Evolutionary conservation across 441 rosid species (phyloP).

Genomic region (Erodium texanum): DNA sequence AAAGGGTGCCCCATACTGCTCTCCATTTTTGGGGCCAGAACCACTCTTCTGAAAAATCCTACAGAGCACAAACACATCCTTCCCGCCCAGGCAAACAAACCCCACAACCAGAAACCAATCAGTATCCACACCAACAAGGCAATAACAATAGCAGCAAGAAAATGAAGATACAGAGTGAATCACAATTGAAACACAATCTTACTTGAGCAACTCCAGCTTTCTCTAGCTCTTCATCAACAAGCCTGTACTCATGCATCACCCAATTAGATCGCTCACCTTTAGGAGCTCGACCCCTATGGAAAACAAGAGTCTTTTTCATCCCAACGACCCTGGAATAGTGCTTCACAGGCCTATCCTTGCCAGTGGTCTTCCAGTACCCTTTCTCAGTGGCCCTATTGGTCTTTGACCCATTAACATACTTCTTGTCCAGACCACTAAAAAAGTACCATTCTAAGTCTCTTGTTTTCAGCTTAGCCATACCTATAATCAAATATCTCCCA

Average conservation of each 20-base stretch:
- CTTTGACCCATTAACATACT: slow-evolving; percentile 73
- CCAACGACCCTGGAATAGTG: slow-evolving; percentile 46
- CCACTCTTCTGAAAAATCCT: slow-evolving; percentile 95
- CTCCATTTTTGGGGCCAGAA: slow-evolving; percentile 94
- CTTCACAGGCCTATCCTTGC: slow-evolving; percentile 64
- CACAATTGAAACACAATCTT: slow-evolving; percentile 21
- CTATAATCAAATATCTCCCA: slow-evolving; percentile 26
- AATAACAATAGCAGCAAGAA: background rate
- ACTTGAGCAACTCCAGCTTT: slow-evolving; percentile 60
- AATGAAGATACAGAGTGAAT: background rate
- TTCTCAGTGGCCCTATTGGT: slow-evolving; percentile 91
- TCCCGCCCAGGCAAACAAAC: slow-evolving; percentile 19
- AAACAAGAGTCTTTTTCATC: slow-evolving; percentile 96
- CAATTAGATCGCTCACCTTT: slow-evolving; percentile 76
- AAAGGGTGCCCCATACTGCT: slow-evolving; percentile 94
- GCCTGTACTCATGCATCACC: slow-evolving; percentile 98
- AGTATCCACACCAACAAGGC: background rate
- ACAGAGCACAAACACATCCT: slow-evolving; percentile 78
- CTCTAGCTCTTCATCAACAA: slow-evolving; percentile 59
- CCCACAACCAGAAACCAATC: slow-evolving; percentile 8
- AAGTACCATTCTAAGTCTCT: slow-evolving; percentile 98
- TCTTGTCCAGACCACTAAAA: slow-evolving; percentile 72
- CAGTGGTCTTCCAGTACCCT: slow-evolving; percentile 98
- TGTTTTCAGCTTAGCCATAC: slow-evolving; percentile 67
- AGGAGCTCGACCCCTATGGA: slow-evolving; percentile 83